Evolutionary conservation across 352 stramenopile genomes (phyloP), one percentile per base, ranked within the genome.

Genomic region (Phytophthora brassicae): DNA sequence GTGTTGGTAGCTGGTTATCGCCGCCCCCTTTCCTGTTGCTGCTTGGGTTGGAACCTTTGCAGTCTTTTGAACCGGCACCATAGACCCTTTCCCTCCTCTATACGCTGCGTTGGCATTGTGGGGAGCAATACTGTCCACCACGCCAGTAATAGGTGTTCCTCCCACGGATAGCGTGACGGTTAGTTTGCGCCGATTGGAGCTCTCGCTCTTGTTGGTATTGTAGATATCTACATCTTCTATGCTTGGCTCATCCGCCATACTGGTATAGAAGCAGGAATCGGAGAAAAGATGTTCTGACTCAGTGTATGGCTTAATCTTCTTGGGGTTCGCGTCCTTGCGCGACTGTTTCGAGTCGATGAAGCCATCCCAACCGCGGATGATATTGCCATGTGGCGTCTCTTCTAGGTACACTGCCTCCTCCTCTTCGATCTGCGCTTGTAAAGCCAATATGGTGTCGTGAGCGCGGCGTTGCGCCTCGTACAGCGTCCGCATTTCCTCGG

Each of bases 341-440:
- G 75, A 77, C 54, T 82, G 81, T 49, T 92, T 93, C 24, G 72
- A 81, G 68, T 95, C 86, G 46, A 91, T 88, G 61, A 92, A 95
- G 45, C 86, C 86, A 49, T 95, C 86, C 86, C 86, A 95, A 35
- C 86, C 86, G 41, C 84, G 84, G 58, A 95, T 84, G 61, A 95
- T 95, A 74, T 95, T 95, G 35, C 86, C 86, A 51, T 95, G 85
- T 35, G 80, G 67, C 5, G 86, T 95, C 39, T 95, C 86, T 23
- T 95, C 86, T 11, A 95, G 60, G 54, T 95, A 95, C 56, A 72
- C 66, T 16, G 74, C 71, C 55, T 95, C 86, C 47, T 89, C 78
- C 31, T 94, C 86, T 38, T 89, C 77, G 49, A 95, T 92, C 69
- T 92, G 86, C 24, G 65, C 16, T 57, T 95, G 81, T 8, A 92